Evolutionary conservation across 257 asterid species (phyloP).

Genomic region (Ligustrum vulgare): DNA sequence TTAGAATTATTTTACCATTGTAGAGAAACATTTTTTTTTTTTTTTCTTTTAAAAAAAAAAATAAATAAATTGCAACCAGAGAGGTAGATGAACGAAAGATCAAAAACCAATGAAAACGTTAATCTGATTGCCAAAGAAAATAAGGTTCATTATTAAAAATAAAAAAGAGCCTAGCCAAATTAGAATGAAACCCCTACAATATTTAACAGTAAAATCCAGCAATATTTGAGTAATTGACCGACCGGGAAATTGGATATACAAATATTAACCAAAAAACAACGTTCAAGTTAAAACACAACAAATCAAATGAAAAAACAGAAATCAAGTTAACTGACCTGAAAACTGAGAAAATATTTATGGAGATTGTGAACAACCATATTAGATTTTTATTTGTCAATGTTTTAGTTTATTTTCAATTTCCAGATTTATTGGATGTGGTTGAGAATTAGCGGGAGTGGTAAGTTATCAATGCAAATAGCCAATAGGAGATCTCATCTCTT

Average conservation of each 20-base stretch:
- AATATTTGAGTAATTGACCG: not conserved
- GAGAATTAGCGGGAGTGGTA: no score
- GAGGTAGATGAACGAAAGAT: not conserved
- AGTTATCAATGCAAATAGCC: no score
- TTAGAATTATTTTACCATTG: no score
- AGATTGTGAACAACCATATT: no score
- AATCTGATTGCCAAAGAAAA: not conserved
- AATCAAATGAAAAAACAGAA: not conserved
- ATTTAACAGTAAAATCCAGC: not conserved
- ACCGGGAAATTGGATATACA: conserved; percentile 2
- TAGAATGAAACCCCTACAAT: not conserved
- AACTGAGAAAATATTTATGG: no score
- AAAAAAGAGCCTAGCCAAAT: not conserved
- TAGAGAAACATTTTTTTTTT: no score
- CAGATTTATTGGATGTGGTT: no score
- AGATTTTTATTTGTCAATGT: no score
- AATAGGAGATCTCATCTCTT: no score
- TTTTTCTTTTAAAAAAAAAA: no score
- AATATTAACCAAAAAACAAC: not conserved
- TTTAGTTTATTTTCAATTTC: no score
- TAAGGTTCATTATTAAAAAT: not conserved
- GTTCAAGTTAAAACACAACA: not conserved
- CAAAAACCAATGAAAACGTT: not conserved
- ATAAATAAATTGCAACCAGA: not conserved
- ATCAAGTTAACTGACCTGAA: conserved; percentile 20